Evolutionary conservation across 1,284 basidiomycete species (phyloP).

Genomic region (Melanopsichium pennsylvanicum): DNA sequence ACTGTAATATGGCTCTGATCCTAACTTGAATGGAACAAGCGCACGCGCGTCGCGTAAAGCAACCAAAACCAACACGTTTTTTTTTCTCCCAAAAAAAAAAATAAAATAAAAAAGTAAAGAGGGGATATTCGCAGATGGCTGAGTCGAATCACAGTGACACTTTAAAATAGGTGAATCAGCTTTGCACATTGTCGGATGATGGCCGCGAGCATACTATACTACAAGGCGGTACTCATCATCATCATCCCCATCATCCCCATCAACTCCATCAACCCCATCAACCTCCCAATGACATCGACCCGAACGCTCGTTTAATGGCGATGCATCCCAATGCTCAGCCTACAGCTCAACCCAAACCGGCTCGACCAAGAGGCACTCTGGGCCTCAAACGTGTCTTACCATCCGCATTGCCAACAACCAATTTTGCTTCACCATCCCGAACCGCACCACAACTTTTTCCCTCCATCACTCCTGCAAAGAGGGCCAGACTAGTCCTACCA

Average conservation of each 20-base stretch:
- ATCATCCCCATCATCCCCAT: no score
- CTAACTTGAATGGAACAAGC: neutral
- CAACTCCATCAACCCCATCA: neutral
- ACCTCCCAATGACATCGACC: no score
- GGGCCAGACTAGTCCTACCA: constrained; percentile 33
- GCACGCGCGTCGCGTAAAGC: constrained; percentile 29
- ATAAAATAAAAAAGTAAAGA: no score
- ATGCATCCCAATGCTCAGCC: constrained; percentile 7
- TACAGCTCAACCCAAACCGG: constrained; percentile 8
- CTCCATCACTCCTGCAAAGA: constrained; percentile 10
- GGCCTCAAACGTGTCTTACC: constrained; percentile 22
- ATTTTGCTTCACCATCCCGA: constrained; percentile 8
- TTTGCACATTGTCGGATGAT: no score
- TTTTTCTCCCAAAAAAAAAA: neutral
- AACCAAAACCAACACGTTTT: constrained; percentile 4
- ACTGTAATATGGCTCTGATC: no score
- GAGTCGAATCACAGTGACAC: constrained; percentile 4
- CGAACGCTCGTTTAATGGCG: neutral
- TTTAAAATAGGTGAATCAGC: no score
- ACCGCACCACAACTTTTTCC: neutral
- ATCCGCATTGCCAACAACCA: constrained; percentile 2
- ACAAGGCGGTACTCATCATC: no score
- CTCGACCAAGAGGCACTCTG: constrained; percentile 27
- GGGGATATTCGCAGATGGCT: constrained; percentile 6
- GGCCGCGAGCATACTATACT: no score